A percentile compares a stretch with the other conserved stretches of the same genome.
Conservation (phyloP, 768 basidiomycete species). For the Filobasidium wieringae region DNA sequence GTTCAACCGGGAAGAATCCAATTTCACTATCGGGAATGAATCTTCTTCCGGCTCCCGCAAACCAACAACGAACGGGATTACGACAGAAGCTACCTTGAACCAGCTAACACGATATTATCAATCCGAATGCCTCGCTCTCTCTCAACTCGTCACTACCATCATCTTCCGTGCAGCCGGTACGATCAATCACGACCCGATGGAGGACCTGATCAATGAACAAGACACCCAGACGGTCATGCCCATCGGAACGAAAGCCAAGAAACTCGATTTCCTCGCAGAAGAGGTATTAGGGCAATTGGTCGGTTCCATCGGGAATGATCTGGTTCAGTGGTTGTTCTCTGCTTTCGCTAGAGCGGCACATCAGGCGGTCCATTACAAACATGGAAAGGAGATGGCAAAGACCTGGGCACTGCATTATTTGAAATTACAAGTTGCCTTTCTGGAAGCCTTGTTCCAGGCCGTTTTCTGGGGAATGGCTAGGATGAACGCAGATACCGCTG, state of each 20-base stretch:
- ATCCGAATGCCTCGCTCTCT: conserved; percentile 2
- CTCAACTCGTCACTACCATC: conserved; percentile 1
- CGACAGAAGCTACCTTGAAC: background rate
- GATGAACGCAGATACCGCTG: conserved; percentile 9
- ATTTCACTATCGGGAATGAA: background rate
- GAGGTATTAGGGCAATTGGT: background rate
- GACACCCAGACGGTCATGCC: background rate
- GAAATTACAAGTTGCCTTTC: conserved; percentile 5
- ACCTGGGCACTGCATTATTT: conserved; percentile 11
- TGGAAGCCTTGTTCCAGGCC: conserved; percentile 15
- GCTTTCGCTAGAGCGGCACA: conserved; percentile 10
- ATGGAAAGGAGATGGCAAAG: background rate
- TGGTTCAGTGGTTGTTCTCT: conserved; percentile 7
- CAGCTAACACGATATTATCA: conserved; percentile 10
- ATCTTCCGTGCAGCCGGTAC: background rate
- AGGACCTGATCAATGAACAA: background rate
- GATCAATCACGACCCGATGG: background rate
- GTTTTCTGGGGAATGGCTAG: conserved; percentile 4
- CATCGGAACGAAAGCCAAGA: background rate
- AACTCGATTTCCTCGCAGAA: background rate
- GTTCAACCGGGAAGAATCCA: background rate
- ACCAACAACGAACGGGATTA: background rate
- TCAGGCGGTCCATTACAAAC: background rate
- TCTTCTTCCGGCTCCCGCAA: background rate
- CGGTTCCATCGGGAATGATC: background rate